These are phyloP conservation scores for Schoenoplectus triqueter DNA, from an alignment of 202 grass and related monocot species.

Conservation along the genomic window DNA sequence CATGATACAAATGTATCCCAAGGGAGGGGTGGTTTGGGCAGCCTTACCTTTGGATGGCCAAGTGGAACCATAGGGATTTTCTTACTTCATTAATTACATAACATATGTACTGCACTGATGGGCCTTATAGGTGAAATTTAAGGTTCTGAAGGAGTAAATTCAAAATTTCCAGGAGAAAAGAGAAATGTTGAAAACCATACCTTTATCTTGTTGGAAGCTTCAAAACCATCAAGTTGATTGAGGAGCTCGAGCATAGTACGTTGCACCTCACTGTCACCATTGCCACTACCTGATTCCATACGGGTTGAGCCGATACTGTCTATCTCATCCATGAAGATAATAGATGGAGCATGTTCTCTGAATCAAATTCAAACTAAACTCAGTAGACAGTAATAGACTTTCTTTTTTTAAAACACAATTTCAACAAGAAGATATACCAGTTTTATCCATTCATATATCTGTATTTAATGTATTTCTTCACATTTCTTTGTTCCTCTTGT, in stretches of 20 bases:
- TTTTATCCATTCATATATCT: too few species aligned
- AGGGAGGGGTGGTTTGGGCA: neutral
- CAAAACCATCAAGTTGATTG: slow-evolving; percentile 99
- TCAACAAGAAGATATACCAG: too few species aligned
- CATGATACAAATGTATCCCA: neutral
- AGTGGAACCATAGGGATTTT: neutral
- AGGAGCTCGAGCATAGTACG: slow-evolving; percentile 99
- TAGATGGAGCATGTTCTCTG: slow-evolving; percentile 98
- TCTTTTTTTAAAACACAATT: neutral
- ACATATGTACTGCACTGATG: neutral
- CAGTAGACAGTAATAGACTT: slow-evolving; percentile 21
- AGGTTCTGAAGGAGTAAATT: slow-evolving; percentile 23
- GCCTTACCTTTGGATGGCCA: neutral
- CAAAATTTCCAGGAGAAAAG: slow-evolving; percentile 6
- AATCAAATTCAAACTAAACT: slow-evolving; percentile 37
- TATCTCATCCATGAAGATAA: slow-evolving; percentile 99
- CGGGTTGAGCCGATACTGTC: slow-evolving; percentile 96
- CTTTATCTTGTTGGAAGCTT: slow-evolving; percentile 99
- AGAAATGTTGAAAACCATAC: slow-evolving; percentile 28
- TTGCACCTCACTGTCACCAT: slow-evolving; percentile 97
- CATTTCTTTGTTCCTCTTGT: neutral
- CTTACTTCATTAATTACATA: neutral
- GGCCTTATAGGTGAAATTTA: neutral
- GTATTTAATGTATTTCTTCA: neutral
- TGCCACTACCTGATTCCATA: slow-evolving; percentile 94